Evolutionary conservation across 2,329 filamentous ascomycete species (phyloP).

Genomic region (Cytospora schulzeri): DNA sequence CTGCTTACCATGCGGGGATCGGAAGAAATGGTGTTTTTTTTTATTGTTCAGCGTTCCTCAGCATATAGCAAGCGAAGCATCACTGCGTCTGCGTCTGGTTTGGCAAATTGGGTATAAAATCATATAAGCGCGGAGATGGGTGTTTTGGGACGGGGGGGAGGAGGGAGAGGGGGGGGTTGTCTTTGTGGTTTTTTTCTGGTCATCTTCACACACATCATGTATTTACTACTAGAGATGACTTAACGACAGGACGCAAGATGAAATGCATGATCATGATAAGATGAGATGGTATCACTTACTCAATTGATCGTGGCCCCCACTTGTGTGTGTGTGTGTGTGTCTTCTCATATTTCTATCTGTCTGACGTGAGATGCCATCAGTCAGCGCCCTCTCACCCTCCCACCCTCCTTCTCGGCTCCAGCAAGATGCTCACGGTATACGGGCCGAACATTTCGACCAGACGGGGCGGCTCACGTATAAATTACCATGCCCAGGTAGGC

Average conservation of each 20-base stretch:
- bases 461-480: no score
- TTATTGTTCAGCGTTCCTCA: constrained; percentile 5
- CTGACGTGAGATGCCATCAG: no score
- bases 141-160: no score
- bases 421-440: no score
- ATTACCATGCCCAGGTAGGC: no score
- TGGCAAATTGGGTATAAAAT: background rate
- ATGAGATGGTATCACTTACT: background rate
- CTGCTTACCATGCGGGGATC: constrained; percentile 1
- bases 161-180: no score
- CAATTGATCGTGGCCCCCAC: background rate
- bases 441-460: no score
- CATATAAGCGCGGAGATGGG: background rate
- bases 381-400: no score
- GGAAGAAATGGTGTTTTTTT: background rate
- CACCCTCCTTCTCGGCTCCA: no score
- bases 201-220: background rate
- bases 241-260: background rate
- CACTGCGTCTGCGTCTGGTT: constrained; percentile 12
- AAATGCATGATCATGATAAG: background rate
- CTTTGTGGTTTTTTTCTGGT: background rate
- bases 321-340: background rate
- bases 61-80: constrained; percentile 22
- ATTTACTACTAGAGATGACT: background rate
- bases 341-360: background rate